These are phyloP conservation scores for Boechera divaricarpa DNA, from an alignment of 345 rosid species.

Conservation along the genomic window DNA sequence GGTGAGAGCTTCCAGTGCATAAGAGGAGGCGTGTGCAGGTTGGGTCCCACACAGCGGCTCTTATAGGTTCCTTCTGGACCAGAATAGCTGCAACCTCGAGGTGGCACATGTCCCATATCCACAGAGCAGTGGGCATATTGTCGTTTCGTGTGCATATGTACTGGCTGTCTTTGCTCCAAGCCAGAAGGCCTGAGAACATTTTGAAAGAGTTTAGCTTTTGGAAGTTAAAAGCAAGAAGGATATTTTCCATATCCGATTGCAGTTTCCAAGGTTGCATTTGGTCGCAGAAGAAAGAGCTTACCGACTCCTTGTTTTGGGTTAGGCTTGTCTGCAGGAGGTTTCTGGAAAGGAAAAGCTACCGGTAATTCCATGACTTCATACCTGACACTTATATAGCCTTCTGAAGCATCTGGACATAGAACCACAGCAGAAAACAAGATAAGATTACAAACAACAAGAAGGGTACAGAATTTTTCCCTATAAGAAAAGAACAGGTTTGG, in stretches of 20 bases:
- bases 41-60: conserved; percentile 93
- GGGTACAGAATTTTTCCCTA: not conserved
- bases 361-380: conserved; percentile 88
- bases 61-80: conserved; percentile 88
- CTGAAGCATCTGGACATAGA: conserved; percentile 57
- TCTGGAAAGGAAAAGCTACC: conserved; percentile 76
- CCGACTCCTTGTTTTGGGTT: conserved; percentile 99
- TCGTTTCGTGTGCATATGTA: conserved; percentile 88
- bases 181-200: conserved; percentile 68
- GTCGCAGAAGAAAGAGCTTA: conserved; percentile 44
- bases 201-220: conserved; percentile 19
- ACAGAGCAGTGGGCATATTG: conserved; percentile 85
- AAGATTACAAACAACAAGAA: conserved; percentile 3
- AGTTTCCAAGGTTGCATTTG: conserved; percentile 19
- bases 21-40: conserved; percentile 78
- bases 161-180: conserved; percentile 95
- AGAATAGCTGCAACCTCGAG: conserved; percentile 90
- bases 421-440: not conserved
- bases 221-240: not conserved
- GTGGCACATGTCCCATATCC: conserved; percentile 92
- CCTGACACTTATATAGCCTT: conserved; percentile 75
- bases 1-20: conserved; percentile 89
- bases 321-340: conserved; percentile 84
- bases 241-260: not conserved
- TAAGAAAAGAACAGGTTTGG: not conserved